phyloP scores from a whole-genome alignment of 305 asterid species.

The Fraxinus sp. region DNA sequence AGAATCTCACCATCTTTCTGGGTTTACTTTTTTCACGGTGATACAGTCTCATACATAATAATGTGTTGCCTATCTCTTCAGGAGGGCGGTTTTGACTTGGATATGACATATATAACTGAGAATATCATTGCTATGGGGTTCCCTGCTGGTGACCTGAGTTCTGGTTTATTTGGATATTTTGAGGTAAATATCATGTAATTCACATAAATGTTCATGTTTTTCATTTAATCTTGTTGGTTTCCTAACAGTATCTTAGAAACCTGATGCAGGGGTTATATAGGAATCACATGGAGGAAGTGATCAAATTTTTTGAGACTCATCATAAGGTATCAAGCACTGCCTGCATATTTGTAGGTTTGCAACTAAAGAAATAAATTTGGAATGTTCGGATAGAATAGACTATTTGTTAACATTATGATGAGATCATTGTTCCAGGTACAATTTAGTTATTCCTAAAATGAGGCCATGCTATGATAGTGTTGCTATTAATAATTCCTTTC shows the following conservation, averaged over 20 bases:
- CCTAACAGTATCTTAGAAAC: slow-evolving; percentile 23
- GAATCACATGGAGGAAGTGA: slow-evolving; percentile 99
- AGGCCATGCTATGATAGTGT: not conserved
- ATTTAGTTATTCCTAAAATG: not conserved
- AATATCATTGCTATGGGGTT: slow-evolving; percentile 98
- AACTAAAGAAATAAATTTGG: not conserved
- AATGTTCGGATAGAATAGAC: not conserved
- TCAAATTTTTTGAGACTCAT: slow-evolving; percentile 93
- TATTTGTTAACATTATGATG: not conserved
- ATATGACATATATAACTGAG: slow-evolving; percentile 98
- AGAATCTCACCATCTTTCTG: slow-evolving; percentile 10
- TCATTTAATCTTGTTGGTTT: slow-evolving; percentile 15
- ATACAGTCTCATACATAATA: slow-evolving; percentile 13
- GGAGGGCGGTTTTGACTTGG: slow-evolving; percentile 98
- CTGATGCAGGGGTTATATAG: slow-evolving; percentile 77
- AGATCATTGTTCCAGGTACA: not conserved
- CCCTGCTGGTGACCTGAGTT: slow-evolving; percentile 97
- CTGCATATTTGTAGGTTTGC: slow-evolving; percentile 9
- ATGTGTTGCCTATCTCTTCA: slow-evolving; percentile 28
- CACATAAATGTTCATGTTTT: slow-evolving; percentile 8
- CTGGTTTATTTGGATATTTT: slow-evolving; percentile 92
- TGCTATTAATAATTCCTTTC: not conserved
- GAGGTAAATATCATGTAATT: slow-evolving; percentile 57
- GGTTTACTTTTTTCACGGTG: slow-evolving; percentile 14
- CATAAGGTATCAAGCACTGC: slow-evolving; percentile 55